Evolutionary conservation across 768 basidiomycete genomes (phyloP), one percentile per base, ranked within the genome.

Genomic region (Thelephora aurantiotincta): DNA sequence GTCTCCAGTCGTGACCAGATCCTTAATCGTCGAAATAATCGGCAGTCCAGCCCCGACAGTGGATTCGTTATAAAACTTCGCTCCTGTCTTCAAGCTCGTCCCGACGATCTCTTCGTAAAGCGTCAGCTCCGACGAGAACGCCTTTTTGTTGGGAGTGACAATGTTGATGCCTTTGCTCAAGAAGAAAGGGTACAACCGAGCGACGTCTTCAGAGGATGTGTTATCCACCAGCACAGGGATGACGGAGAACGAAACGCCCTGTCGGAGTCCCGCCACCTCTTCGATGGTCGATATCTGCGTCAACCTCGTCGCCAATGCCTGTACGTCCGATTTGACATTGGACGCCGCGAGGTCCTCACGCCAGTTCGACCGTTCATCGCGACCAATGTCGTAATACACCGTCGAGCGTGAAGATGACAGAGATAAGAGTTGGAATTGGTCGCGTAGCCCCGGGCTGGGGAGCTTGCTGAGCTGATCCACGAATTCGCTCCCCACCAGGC

Each of bases 61-160:
- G 1, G 84, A 73, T 64, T 99, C 96, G 53, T 88, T 81, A 53
- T 86, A 66, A 59, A 79, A 84, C 51, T 75, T 71, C n/a, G 80
- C 75, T 3, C 79, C 75, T 46, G 74, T 72, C 49, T 70, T 69
- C 48, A 66, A 62, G 51, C 75, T 76, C 2, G 85, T 77, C 4
- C 57, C 57, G 19, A 82, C 51, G 53, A 98, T 91, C 19, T 66
- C 61, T 45, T 82, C 66, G 60, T 84, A 97, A 34, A 96, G 66
- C 16, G 54, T 56, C 23, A 79, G 66, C 16, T 77, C 69, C 0
- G 83, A 82, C 12, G 90, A 93, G 59, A 82, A 90, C 0, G 86
- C 96, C 65, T 97, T 98, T 65, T 99, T 99, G 72, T 98, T 99
- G 13, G 96, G 94, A 1, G 96, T 99, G 42, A 94, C 78, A 55